Evolutionary conservation across 1,139 yeast species (phyloP), one percentile per base, ranked within the genome.

Genomic region (Suhomyces atakaporum): DNA sequence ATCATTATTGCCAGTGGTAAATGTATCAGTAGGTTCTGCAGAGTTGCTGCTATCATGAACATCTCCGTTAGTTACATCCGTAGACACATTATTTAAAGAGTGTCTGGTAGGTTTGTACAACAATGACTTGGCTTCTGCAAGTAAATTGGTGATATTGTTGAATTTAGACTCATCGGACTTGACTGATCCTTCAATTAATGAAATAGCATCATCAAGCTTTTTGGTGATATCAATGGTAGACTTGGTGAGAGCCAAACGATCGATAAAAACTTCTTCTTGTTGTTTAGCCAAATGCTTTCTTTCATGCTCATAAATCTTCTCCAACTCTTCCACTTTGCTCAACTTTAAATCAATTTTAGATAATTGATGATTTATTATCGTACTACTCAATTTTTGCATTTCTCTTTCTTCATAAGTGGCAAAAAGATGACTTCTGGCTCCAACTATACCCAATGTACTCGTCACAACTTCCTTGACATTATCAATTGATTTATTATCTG

Each of bases 381-480:
- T 72, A 14, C 72, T 66, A 16, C 84, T 63, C 21, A 81, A 60
- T 40, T 74, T 77, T 46, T 80, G 62, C 79, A 88, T 77, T 54
- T 85, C 88, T 38, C 92, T 69, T 54, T 89, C 97, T 56, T 89
- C 94, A 54, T 78, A 81, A 12, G 81, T 77, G 10, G 95, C 88
- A 62, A 90, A 83, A 24, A 87, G 76, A 53, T 85, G 92, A 25
- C 96, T 75, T 46, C 96, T 77, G 1, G 92, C 85, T 4, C 95
- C 96, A 20, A 86, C 67, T 6, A 82, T 68, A 3, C 88, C 84
- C 44, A 83, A 65, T 1, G 85, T 75, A 27, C 75, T 63, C 6
- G 75, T 65, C 2, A 80, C 73, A 4, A 81, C 79, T 40, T 80
- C 82, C 30, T 65, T 56, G 10, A 59, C n/a, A 7, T 46, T 46